Evolutionary conservation across 768 basidiomycete genomes (phyloP).

Genomic region (Galerina marginata): DNA sequence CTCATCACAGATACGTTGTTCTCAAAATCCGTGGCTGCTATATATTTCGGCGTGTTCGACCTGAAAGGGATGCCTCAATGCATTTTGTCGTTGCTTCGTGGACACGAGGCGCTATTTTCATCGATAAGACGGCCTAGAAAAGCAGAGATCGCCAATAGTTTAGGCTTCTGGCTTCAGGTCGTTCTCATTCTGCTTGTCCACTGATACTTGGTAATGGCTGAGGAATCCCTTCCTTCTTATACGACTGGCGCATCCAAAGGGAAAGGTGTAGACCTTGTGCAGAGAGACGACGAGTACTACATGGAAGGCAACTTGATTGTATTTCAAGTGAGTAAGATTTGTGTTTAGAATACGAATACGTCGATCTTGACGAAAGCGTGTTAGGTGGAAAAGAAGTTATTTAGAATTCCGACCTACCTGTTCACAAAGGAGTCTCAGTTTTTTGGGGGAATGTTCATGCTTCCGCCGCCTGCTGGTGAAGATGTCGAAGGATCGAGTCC

Average conservation of each 20-base stretch:
- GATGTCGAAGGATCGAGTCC: background rate
- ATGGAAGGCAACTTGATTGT: constrained; percentile 1
- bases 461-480: background rate
- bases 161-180: too few species aligned
- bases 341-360: background rate
- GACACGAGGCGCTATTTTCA: too few species aligned
- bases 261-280: background rate
- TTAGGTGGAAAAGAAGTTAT: background rate
- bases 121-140: too few species aligned
- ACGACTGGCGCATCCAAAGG: background rate
- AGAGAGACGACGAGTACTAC: background rate
- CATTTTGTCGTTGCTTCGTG: too few species aligned
- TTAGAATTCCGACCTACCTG: background rate
- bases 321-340: background rate
- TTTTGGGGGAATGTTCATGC: background rate
- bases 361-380: background rate
- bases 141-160: too few species aligned
- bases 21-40: too few species aligned
- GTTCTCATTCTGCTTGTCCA: too few species aligned
- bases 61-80: too few species aligned
- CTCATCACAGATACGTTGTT: too few species aligned
- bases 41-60: too few species aligned
- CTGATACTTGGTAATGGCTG: too few species aligned
- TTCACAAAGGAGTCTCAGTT: background rate
- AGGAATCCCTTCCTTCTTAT: too few species aligned